phyloP scores from a whole-genome alignment of 441 rosid genomes.

The Biscutella laevigata region DNA sequence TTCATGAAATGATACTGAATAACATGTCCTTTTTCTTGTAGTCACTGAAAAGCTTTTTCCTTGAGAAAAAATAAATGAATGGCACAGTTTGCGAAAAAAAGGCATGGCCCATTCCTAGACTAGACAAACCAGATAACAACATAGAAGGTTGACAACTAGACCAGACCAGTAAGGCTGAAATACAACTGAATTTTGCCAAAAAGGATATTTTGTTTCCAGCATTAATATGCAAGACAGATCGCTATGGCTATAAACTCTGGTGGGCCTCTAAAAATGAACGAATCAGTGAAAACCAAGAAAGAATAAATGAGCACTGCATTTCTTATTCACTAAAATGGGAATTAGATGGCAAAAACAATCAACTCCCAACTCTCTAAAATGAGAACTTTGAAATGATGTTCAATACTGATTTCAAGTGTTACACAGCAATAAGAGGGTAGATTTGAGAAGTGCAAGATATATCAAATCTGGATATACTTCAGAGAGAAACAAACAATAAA shows the following conservation, averaged over 20 bases:
- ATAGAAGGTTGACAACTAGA: neutral
- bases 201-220: neutral
- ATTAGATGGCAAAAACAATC: conserved; percentile 2
- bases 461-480: neutral
- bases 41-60: neutral
- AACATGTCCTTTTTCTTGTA: conserved; percentile 4
- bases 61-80: neutral
- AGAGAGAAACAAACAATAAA: conserved; percentile 5
- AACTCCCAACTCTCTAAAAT: too few species aligned
- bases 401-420: conserved; percentile 12
- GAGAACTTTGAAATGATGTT: neutral
- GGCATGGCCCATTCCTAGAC: neutral
- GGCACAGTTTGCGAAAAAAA: neutral
- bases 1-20: conserved; percentile 7
- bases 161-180: neutral
- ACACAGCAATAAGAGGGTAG: neutral
- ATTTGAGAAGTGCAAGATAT: neutral
- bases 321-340: neutral
- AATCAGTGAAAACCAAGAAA: neutral
- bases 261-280: neutral
- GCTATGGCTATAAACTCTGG: conserved; percentile 1
- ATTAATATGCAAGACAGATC: conserved; percentile 3
- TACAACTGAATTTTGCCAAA: neutral
- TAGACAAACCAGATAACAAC: conserved; percentile 9
- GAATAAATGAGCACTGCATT: neutral